Base-by-base conservation (phyloP, 2,329 filamentous ascomycete species). In the Ophiostoma quercus region DNA sequence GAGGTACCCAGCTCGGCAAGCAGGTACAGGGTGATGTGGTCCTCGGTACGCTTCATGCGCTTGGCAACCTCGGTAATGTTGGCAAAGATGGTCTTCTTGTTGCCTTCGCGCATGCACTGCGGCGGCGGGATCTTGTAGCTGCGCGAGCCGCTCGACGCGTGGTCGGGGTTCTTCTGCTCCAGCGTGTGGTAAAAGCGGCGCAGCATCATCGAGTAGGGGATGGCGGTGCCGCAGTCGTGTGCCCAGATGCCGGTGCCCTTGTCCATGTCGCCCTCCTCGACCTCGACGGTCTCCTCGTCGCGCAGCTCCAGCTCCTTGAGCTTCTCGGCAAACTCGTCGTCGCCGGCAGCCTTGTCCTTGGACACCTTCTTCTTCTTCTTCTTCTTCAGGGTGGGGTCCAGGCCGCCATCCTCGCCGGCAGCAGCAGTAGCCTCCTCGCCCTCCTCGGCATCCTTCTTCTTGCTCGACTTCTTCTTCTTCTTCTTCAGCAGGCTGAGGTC, bases 21-120 rank as follows among this genome's bases (percentile, higher is more conserved):
- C 74, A 99, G 83, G 84, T 97, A 98, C 76, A 94, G 90, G 68
- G 93, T 98, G 74, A 99, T 91, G 83, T 97, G 95, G 82, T 99
- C 95, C 78, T 98, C 94, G 73, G 92, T 94, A 80, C 95, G 89
- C 89, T 99, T 99, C 94, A 99, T 98, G 77, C 94, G 89, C 87
- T 97, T 97, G 87, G 93, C 96, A 77, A 99, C 98, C 79, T 99
- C 95, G 79, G 92, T 88, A 78, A 99, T 95, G 84, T 99, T 99
- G 84, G 94, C 95, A 78, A 99, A 99, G 78, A 99, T 97, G 73
- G 95, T 99, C 90, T 96, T 96, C 88, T 97, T 96, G 89, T 99
- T 99, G 80, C 95, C 95, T 93, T 99, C 95, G 83, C 95, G 94
- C 78, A 98, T 88, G 83, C 95, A 98, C 84, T 99, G 95, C 67